A percentile compares a stretch with the other conserved stretches of the same genome.
These are phyloP conservation scores for Coprinopsis cinerea DNA, from an alignment of 768 basidiomycete genomes.

Conservation along the genomic window DNA sequence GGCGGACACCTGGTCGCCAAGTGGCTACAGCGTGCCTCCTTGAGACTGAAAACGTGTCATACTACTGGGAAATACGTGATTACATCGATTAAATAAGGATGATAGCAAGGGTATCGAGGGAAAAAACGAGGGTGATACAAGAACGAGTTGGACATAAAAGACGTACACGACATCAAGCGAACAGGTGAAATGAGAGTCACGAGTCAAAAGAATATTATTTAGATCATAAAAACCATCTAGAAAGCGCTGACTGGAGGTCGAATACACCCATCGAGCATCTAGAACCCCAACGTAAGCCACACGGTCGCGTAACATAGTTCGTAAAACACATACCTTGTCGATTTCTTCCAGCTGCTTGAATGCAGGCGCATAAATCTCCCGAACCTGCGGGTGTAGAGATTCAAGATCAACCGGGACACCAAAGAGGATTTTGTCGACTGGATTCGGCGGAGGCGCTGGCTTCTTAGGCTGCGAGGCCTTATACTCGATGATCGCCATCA, in stretches of 20 bases:
- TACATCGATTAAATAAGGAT: neutral
- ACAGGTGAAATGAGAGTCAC: neutral
- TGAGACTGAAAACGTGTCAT: too few relatives aligned
- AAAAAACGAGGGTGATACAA: neutral
- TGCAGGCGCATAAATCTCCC: constrained; percentile 63
- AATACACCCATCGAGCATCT: constrained; percentile 28
- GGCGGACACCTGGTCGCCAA: neutral
- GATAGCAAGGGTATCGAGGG: neutral
- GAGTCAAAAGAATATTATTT: neutral
- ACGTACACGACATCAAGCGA: neutral
- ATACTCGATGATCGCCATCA: constrained; percentile 85
- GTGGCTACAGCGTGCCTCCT: too few relatives aligned
- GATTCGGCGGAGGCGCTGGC: constrained; percentile 37
- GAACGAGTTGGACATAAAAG: neutral
- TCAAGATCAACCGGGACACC: constrained; percentile 57
- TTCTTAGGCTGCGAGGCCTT: constrained; percentile 37
- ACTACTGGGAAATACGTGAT: neutral
- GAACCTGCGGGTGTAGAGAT: constrained; percentile 61
- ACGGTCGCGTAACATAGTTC: neutral
- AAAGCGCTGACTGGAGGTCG: constrained; percentile 27
- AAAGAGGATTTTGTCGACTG: constrained; percentile 72
- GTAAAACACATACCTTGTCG: constrained; percentile 53
- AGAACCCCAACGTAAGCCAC: constrained; percentile 1
- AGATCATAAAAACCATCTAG: constrained; percentile 9
- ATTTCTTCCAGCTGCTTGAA: constrained; percentile 75